A percentile compares a stretch with the other conserved stretches of the same genome.
phyloP scores from a whole-genome alignment of 2,329 filamentous ascomycete species.

The Claviceps lovelessii region DNA sequence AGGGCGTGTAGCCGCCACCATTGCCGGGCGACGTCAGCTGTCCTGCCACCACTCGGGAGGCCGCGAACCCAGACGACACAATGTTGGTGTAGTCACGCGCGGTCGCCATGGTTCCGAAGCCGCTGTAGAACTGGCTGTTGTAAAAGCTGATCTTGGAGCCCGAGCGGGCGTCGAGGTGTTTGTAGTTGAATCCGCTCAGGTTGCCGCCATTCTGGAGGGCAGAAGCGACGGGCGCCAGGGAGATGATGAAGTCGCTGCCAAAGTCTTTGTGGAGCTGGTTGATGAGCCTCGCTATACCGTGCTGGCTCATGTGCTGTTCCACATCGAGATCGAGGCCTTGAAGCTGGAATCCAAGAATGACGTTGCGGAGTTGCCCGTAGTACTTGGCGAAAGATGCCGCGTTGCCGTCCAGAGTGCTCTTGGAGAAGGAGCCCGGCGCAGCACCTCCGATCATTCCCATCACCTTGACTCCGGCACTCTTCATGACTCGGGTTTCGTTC shows the following conservation, averaged over 20 bases:
- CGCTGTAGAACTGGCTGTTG: conserved; percentile 80
- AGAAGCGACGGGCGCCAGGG: conserved; percentile 64
- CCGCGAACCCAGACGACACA: conserved; percentile 48
- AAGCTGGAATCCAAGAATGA: conserved; percentile 45
- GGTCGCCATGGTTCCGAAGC: conserved; percentile 48
- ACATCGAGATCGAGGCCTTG: conserved; percentile 63
- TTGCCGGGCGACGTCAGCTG: conserved; percentile 62
- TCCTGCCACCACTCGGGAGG: conserved; percentile 59
- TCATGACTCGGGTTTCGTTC: conserved; percentile 57
- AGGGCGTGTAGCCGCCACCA: conserved; percentile 35
- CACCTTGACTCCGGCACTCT: conserved; percentile 58
- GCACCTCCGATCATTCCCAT: conserved; percentile 77
- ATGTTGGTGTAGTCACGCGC: conserved; percentile 30
- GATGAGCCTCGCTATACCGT: conserved; percentile 49
- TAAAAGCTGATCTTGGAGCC: conserved; percentile 61
- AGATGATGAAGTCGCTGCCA: conserved; percentile 54
- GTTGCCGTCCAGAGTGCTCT: conserved; percentile 33
- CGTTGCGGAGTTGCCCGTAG: conserved; percentile 31
- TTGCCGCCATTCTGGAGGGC: conserved; percentile 43
- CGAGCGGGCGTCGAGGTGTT: conserved; percentile 48
- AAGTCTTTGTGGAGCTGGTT: conserved; percentile 54
- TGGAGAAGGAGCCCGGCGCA: conserved; percentile 52
- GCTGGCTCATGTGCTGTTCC: conserved; percentile 57
- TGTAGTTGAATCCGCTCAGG: conserved; percentile 67
- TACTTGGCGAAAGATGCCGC: conserved; percentile 35